Evolutionary conservation across 1,139 yeast genomes (phyloP), one percentile per base, ranked within the genome.

Genomic region (Wickerhamiella infanticola): DNA sequence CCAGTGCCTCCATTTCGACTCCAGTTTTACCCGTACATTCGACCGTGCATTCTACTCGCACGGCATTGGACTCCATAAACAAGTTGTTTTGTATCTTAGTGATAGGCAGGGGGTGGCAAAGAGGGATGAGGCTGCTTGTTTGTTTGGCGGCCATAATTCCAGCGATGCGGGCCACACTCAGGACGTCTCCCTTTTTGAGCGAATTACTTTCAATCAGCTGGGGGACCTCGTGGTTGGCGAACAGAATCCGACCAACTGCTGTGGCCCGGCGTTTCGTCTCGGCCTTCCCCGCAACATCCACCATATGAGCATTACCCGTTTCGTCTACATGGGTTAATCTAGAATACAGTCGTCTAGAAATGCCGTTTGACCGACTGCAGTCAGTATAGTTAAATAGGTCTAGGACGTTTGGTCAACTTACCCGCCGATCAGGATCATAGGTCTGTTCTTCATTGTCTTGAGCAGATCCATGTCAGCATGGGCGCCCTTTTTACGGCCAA

Each of bases 391-490:
- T 8, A 38, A 6, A 8, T n/a, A 24, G 13, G 6, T 38, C n/a
- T 6, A 24, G 23, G 13, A 26, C 23, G 5, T 36, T 5, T 4
- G 26, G 5, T 35, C 36, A 40, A 45, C 49, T 49, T 58, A 69
- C 60, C 75, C 76, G 51, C 77, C 77, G 48, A 72, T 72, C 51
- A 72, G 54, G 40, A 72, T 70, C 77, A 72, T 72, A 11, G 77
- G 75, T 45, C 77, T 56, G 53, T 72, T 72, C 43, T 71, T 67
- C 61, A 65, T 56, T 37, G 63, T 62, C 43, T 68, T 70, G 41
- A 72, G 58, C 41, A 64, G 68, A 24, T 66, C 72, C 42, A 72
- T 53, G 3, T 72, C 76, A 1, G 75, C 76, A 56, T 72, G 76
- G 50, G 68, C 67, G 45, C 62, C 71, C 56, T 65, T 67, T 50